Evolutionary conservation across 73 alveolate species (phyloP).

Genomic region (Uronychia binucleata): DNA sequence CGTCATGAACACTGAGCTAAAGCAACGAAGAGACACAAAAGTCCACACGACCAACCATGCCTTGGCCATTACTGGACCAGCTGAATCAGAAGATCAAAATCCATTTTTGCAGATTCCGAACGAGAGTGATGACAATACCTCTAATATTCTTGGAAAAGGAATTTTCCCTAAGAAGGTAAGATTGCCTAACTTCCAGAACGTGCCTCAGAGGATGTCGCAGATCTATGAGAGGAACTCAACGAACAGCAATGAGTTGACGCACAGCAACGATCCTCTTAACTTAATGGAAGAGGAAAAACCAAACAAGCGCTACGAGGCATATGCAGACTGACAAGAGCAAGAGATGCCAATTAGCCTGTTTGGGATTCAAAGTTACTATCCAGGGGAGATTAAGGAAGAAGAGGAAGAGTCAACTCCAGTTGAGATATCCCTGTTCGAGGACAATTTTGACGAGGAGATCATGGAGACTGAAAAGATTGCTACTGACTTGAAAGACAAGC

Average conservation of each 20-base stretch:
- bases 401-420: conserved; percentile 23
- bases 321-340: conserved; percentile 2
- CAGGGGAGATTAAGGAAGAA: not conserved
- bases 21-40: not conserved
- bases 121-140: not conserved
- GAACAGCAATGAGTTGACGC: no score
- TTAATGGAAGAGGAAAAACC: not conserved
- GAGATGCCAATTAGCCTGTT: not conserved
- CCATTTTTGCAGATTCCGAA: not conserved
- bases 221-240: not conserved
- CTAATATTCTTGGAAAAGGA: not conserved
- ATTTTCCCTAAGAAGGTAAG: not conserved
- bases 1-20: not conserved
- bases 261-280: not conserved
- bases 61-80: not conserved
- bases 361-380: not conserved
- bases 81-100: not conserved
- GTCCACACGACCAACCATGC: not conserved
- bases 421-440: conserved; percentile 53
- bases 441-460: conserved; percentile 42
- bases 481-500: not conserved
- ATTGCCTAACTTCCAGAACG: not conserved
- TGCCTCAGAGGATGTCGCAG: not conserved
- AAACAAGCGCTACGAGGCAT: not conserved
- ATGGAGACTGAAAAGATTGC: conserved; percentile 42